Evolutionary conservation across 2,329 filamentous ascomycete genomes (phyloP).

Genomic region (Colletotrichum coccodes): DNA sequence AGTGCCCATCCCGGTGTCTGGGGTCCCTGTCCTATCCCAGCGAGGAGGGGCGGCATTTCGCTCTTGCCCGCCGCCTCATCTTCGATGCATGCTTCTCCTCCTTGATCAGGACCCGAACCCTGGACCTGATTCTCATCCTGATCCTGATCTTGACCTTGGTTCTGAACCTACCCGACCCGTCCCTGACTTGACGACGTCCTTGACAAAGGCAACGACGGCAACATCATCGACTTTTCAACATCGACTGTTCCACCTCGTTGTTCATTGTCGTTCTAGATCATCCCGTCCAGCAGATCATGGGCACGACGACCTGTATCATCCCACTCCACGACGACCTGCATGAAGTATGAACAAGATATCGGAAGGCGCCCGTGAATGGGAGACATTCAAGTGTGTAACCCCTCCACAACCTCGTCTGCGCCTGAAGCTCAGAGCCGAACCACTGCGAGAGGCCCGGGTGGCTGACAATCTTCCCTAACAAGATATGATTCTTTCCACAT

Average conservation of each 20-base stretch:
- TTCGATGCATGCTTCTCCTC: slow-evolving; percentile 14
- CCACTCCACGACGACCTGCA: slow-evolving; percentile 17
- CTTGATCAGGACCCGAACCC: slow-evolving; percentile 2
- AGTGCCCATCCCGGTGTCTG: slow-evolving; percentile 21
- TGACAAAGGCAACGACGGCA: neutral
- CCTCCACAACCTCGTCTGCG: neutral
- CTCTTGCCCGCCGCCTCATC: slow-evolving; percentile 29
- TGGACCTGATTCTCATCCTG: neutral
- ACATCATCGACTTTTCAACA: neutral
- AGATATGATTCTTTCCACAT: slow-evolving; percentile 35
- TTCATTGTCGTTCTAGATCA: neutral
- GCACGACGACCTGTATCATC: slow-evolving; percentile 23
- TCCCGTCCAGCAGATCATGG: slow-evolving; percentile 23
- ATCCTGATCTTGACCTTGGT: neutral
- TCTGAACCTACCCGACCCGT: neutral
- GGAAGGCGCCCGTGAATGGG: slow-evolving; percentile 42
- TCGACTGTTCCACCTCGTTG: too few species aligned
- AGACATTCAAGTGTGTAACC: slow-evolving; percentile 42
- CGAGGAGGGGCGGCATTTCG: slow-evolving; percentile 33
- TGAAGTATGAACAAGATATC: slow-evolving; percentile 35
- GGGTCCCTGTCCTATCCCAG: slow-evolving; percentile 27
- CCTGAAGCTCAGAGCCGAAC: neutral
- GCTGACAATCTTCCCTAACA: neutral
- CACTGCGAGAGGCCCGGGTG: neutral
- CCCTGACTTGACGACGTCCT: slow-evolving; percentile 21